Evolutionary conservation across 164 flowering plant species (phyloP).

Genomic region (Kingdonia uniflora): DNA sequence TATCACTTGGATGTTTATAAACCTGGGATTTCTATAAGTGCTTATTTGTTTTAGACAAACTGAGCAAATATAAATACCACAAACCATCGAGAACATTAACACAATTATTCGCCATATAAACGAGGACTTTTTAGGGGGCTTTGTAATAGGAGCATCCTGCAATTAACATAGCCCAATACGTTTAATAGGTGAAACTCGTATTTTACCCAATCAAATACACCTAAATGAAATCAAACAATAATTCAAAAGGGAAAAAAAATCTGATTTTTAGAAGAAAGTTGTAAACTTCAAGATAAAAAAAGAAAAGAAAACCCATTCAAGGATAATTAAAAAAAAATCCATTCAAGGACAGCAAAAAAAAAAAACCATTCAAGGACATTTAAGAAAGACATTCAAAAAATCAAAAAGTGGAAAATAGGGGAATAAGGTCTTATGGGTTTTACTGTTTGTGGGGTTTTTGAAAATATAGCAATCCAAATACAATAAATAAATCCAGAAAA

Average conservation of each 20-base stretch:
- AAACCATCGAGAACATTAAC: conserved; percentile 34
- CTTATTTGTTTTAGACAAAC: conserved; percentile 37
- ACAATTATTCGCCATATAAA: conserved; percentile 33
- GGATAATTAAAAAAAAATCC: no score
- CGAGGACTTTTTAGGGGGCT: conserved; percentile 44
- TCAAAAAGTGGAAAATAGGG: no score
- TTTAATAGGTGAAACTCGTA: conserved; percentile 1
- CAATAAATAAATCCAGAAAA: no score
- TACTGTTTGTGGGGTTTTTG: no score
- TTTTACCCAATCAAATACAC: background rate
- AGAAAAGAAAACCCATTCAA: background rate
- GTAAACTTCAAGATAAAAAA: background rate
- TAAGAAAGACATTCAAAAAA: no score
- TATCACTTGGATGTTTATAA: conserved; percentile 15
- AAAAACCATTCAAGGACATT: no score
- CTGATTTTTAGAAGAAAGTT: background rate
- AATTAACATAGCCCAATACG: conserved; percentile 6
- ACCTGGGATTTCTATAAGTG: conserved; percentile 8
- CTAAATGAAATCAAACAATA: background rate
- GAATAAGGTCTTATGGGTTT: no score
- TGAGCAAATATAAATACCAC: conserved; percentile 47
- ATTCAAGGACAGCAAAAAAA: no score
- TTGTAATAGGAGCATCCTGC: conserved; percentile 37
- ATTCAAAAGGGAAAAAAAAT: background rate
- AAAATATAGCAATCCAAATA: no score